Evolutionary conservation across 176 grass and related monocot genomes (phyloP).

Genomic region (Hyparrhenia diplandra): DNA sequence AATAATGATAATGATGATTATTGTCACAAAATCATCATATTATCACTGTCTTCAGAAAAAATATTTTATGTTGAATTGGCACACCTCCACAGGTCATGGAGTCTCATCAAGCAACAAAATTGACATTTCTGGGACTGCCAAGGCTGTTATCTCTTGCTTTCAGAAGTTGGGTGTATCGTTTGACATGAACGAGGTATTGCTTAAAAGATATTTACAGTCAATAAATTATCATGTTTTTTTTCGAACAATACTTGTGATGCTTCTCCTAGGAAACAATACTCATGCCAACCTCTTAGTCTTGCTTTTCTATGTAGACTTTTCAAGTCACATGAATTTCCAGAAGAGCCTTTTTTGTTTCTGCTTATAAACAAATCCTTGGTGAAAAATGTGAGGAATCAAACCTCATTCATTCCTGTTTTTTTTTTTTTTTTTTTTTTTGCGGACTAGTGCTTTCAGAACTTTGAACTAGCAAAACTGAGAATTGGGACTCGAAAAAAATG

Average conservation of each 20-base stretch:
- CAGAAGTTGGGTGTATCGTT: slow-evolving; percentile 75
- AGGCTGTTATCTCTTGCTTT: slow-evolving; percentile 90
- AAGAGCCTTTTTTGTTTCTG: not conserved
- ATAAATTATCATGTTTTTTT: not conserved
- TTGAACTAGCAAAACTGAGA: not conserved
- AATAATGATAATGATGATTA: not conserved
- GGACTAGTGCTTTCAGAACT: not conserved
- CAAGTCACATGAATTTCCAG: not conserved
- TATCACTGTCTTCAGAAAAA: not conserved
- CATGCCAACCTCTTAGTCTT: not conserved
- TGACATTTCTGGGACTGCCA: slow-evolving; percentile 87
- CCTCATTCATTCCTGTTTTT: not conserved
- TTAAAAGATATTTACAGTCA: not conserved
- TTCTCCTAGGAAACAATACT: not conserved
- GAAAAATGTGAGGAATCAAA: not conserved
- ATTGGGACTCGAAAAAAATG: not conserved
- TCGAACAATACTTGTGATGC: not conserved
- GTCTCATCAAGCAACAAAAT: slow-evolving; percentile 81
- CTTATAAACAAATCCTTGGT: not conserved
- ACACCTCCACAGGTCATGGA: slow-evolving; percentile 75
- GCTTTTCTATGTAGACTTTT: not conserved
- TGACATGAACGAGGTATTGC: slow-evolving; percentile 57
- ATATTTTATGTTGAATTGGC: slow-evolving; percentile 20
- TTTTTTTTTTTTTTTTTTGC: too few species aligned
- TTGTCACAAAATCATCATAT: not conserved